phyloP scores from a whole-genome alignment of 768 basidiomycete species.

The Hydnum rufescens region DNA sequence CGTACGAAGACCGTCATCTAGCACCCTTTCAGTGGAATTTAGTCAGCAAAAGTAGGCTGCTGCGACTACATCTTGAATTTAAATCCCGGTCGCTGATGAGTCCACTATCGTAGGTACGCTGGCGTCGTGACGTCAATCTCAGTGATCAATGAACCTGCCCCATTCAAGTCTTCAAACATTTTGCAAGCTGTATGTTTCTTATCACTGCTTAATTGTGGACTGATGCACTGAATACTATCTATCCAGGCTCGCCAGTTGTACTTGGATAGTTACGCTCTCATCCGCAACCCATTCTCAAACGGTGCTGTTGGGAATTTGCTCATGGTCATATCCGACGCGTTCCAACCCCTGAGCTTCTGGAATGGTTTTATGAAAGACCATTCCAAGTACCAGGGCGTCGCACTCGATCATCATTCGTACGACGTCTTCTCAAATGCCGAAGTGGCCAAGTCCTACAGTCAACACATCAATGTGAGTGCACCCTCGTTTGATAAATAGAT shows the following conservation, averaged over 20 bases:
- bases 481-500: neutral
- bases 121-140: conserved; percentile 47
- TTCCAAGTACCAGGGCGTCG: conserved; percentile 36
- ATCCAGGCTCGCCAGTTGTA: conserved; percentile 48
- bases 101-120: conserved; percentile 22
- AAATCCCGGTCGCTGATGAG: too few relatives aligned
- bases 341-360: conserved; percentile 58
- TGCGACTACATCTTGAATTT: too few relatives aligned
- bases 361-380: conserved; percentile 31
- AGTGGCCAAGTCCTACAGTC: conserved; percentile 30
- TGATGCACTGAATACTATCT: too few relatives aligned
- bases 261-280: conserved; percentile 38
- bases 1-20: conserved; percentile 47
- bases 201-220: too few relatives aligned
- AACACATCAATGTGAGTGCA: conserved; percentile 33
- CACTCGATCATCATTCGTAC: conserved; percentile 37
- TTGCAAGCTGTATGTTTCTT: conserved; percentile 22
- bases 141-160: conserved; percentile 64
- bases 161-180: conserved; percentile 28
- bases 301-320: conserved; percentile 37
- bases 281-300: conserved; percentile 31
- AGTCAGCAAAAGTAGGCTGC: too few relatives aligned
- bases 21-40: conserved; percentile 37
- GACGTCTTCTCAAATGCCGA: conserved; percentile 47
- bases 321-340: conserved; percentile 58